These are phyloP conservation scores for Pythium grandisporangium DNA, from an alignment of 352 stramenopile species.

Conservation along the genomic window DNA sequence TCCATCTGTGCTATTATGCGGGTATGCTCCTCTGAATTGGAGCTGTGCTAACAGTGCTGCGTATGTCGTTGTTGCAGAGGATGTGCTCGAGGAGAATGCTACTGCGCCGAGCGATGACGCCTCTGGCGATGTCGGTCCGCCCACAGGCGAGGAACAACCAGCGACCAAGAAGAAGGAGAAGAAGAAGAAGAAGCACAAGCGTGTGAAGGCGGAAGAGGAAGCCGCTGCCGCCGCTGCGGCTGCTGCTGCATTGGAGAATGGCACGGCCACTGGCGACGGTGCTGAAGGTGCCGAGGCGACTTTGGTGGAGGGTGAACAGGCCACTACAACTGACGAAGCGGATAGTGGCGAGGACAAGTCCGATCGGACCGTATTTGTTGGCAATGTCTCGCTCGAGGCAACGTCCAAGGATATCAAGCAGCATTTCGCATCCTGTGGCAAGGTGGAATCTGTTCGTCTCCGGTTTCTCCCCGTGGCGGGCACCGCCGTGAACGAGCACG, in stretches of 20 bases:
- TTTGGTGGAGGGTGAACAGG: neutral
- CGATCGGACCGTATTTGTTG: conserved; percentile 86
- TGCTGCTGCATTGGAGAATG: conserved; percentile 8
- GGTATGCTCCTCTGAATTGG: no score
- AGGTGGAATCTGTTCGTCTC: conserved; percentile 80
- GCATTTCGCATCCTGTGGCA: conserved; percentile 78
- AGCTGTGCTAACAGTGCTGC: no score
- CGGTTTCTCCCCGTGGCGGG: conserved; percentile 82
- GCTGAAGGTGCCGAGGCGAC: conserved; percentile 8
- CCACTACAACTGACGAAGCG: conserved; percentile 1
- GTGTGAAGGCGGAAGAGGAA: conserved; percentile 29
- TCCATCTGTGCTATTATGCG: no score
- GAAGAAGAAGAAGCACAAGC: conserved; percentile 8
- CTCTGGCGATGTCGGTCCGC: no score
- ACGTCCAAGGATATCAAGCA: conserved; percentile 72
- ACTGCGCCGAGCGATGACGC: no score
- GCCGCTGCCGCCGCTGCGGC: conserved; percentile 1
- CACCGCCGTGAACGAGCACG: conserved; percentile 71
- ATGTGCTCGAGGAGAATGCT: no score
- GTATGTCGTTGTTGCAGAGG: no score
- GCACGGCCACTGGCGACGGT: neutral
- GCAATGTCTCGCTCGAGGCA: conserved; percentile 86
- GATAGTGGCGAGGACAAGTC: conserved; percentile 44
- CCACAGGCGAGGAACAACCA: no score
- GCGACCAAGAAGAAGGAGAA: conserved; percentile 4